These are phyloP conservation scores for Rosa persica DNA, from an alignment of 306 rosid species.

Conservation along the genomic window DNA sequence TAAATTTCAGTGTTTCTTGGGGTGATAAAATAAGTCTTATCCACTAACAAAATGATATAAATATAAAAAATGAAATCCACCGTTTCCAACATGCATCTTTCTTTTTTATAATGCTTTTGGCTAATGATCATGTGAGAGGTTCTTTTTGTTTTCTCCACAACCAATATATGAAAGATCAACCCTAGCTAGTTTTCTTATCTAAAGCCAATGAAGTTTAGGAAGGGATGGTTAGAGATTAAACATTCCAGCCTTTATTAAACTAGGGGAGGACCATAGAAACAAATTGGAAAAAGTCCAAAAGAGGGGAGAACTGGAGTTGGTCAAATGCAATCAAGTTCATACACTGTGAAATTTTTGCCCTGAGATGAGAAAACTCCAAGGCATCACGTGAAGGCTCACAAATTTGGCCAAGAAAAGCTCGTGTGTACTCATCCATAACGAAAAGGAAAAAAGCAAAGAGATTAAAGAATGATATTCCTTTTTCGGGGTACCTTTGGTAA, in stretches of 20 bases:
- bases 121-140: neutral
- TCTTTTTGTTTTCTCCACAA: neutral
- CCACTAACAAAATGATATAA: conserved; percentile 49
- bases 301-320: conserved; percentile 18
- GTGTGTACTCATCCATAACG: conserved; percentile 33
- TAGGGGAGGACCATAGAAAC: neutral
- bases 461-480: conserved; percentile 21
- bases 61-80: conserved; percentile 28
- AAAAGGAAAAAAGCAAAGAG: conserved; percentile 22
- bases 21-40: conserved; percentile 57
- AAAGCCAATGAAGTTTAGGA: neutral
- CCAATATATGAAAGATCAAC: neutral
- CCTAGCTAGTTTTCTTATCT: neutral
- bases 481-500: conserved; percentile 20
- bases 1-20: conserved; percentile 84
- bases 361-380: conserved; percentile 41
- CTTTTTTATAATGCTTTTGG: neutral
- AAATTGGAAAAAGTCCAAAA: neutral
- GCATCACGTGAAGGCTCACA: conserved; percentile 65
- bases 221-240: neutral
- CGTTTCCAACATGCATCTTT: conserved; percentile 30
- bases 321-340: conserved; percentile 26
- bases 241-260: neutral
- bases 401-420: conserved; percentile 51
- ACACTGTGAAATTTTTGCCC: conserved; percentile 21